Evolutionary conservation across 305 asterid species (phyloP).

Genomic region (Solanum hybrid): DNA sequence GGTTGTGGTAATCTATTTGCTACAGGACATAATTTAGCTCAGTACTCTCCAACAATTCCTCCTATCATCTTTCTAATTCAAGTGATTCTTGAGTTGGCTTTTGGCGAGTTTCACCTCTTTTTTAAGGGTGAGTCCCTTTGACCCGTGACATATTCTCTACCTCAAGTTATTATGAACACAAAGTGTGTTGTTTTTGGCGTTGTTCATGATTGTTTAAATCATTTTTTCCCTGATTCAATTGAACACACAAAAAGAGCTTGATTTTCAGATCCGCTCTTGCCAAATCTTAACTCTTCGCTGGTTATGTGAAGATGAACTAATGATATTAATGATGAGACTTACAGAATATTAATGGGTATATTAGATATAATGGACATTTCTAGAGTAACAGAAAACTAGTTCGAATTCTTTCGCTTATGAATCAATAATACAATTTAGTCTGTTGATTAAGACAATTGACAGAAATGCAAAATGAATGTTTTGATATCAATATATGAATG

Average conservation of each 20-base stretch:
- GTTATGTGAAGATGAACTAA: not conserved
- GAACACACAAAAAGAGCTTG: not conserved
- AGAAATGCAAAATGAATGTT: not conserved
- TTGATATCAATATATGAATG: not conserved
- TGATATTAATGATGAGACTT: not conserved
- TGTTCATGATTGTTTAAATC: not conserved
- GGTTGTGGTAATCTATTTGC: not conserved
- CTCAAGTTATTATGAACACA: not conserved
- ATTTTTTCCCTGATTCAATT: not conserved
- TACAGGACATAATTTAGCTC: not conserved
- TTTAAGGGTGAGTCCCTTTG: not conserved
- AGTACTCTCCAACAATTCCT: not conserved
- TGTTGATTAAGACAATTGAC: not conserved
- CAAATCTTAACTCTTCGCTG: not conserved
- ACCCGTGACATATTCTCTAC: not conserved
- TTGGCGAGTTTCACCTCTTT: not conserved
- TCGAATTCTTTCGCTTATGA: not conserved
- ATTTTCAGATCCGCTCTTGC: not conserved
- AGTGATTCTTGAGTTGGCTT: not conserved
- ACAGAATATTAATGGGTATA: not conserved
- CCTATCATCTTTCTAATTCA: not conserved
- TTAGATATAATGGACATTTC: not conserved
- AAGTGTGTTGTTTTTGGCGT: not conserved
- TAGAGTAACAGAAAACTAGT: not conserved
- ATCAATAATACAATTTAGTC: not conserved